A percentile compares a stretch with the other conserved stretches of the same genome.
Conservation (phyloP, 2,329 filamentous ascomycete species). For the Gaeumannomyces tritici region DNA sequence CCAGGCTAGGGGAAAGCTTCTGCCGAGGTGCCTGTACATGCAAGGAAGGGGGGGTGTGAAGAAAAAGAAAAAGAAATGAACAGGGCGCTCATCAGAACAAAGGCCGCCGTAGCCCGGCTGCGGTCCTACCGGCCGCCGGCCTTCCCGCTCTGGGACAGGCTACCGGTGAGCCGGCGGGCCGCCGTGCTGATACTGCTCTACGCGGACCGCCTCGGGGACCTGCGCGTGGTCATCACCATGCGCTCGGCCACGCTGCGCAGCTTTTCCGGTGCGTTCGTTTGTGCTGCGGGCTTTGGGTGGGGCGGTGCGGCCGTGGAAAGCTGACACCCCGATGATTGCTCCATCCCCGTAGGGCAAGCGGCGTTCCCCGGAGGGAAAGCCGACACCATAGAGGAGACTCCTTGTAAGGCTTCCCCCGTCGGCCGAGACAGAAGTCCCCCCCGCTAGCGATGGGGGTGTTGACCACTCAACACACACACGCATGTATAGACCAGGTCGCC, state of each 20-base stretch:
- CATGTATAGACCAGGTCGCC: slow-evolving; percentile 59
- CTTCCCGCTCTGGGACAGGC: slow-evolving; percentile 51
- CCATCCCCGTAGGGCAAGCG: slow-evolving; percentile 50
- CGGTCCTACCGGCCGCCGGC: slow-evolving; percentile 50
- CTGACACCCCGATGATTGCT: background rate
- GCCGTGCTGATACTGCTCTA: slow-evolving; percentile 85
- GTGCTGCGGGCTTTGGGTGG: too few relatives aligned
- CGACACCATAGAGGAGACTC: slow-evolving; percentile 46
- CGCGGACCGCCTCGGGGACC: slow-evolving; percentile 69
- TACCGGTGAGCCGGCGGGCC: slow-evolving; percentile 60
- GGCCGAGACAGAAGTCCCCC: background rate
- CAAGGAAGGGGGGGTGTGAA: background rate
- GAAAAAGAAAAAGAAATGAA: slow-evolving; percentile 9
- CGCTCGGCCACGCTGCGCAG: slow-evolving; percentile 52
- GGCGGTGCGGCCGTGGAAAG: too few relatives aligned
- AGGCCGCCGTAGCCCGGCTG: slow-evolving; percentile 52
- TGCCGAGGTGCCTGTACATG: background rate
- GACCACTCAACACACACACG: background rate
- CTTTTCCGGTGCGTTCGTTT: slow-evolving; percentile 57
- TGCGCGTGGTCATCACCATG: slow-evolving; percentile 64
- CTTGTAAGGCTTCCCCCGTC: slow-evolving; percentile 28
- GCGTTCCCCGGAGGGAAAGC: slow-evolving; percentile 76
- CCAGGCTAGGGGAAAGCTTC: too few relatives aligned
- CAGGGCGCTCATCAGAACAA: slow-evolving; percentile 20
- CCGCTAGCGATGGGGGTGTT: background rate